These are phyloP conservation scores for Coemansia sp. DNA, from an alignment of 192 early-diverging fungal species.

Conservation along the genomic window DNA sequence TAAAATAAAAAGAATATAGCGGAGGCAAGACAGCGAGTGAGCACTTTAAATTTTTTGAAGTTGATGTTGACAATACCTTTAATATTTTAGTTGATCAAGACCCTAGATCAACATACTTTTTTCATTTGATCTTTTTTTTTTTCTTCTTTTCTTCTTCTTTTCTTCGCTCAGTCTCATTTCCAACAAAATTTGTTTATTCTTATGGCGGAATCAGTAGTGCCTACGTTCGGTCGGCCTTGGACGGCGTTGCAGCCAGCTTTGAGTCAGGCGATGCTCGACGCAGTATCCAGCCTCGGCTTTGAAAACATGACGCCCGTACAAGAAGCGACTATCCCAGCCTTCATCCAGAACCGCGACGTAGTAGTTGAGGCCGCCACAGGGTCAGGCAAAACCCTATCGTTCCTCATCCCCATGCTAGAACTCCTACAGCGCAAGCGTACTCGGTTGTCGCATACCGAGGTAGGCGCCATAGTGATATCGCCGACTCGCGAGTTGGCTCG, in stretches of 20 bases:
- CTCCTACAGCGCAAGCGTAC: constrained; percentile 69
- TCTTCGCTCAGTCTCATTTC: neutral
- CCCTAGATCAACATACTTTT: neutral
- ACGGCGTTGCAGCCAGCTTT: constrained; percentile 62
- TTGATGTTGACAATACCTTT: neutral
- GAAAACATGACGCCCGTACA: constrained; percentile 93
- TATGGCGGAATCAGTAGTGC: constrained; percentile 20
- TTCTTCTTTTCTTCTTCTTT: neutral
- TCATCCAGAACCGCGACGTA: constrained; percentile 92
- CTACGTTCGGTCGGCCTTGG: constrained; percentile 67
- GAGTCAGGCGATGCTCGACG: constrained; percentile 58
- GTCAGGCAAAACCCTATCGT: constrained; percentile 94
- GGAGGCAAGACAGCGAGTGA: neutral
- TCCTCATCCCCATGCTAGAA: constrained; percentile 90
- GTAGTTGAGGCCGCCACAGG: constrained; percentile 97
- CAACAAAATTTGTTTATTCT: neutral
- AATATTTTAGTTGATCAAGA: neutral
- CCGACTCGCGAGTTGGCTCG: constrained; percentile 89
- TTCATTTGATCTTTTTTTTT: neutral
- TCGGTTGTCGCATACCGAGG: constrained; percentile 67
- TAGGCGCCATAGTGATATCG: constrained; percentile 86
- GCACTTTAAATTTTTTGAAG: neutral
- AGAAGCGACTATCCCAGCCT: constrained; percentile 85
- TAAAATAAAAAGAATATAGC: neutral
- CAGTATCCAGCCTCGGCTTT: constrained; percentile 71